Base-by-base conservation (phyloP, 2,329 filamentous ascomycete species). In the Boeremia lycopersici region DNA sequence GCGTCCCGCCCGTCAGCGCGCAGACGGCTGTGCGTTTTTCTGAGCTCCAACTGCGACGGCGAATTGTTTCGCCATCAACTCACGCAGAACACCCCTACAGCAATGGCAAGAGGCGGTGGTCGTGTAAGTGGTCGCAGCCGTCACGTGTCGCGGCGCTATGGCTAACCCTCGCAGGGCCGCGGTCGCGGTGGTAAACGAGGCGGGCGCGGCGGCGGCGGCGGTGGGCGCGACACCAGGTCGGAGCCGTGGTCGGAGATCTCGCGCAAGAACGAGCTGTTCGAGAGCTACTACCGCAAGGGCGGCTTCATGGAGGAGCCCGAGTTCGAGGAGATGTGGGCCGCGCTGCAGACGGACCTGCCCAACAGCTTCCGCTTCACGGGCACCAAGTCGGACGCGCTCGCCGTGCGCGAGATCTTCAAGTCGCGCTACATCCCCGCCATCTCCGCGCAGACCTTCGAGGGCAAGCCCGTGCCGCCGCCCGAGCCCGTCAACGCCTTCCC, bases 351-450 rank as follows among this genome's bases (percentile, higher is more conserved):
- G 61, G 93, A 98, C 72, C 81, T 99, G 45, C 95, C 95, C 51
- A 98, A 97, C 79, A 97, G 93, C 77, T 99, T 98, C 81, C 87
- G 95, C 58, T 99, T 99, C 78, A 96, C 92, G 56, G 95, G 95
- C 33, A 97, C 92, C 41, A 96, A 93, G 82, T 90, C 91, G 59
- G 93, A 99, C 78, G 95, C 95, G n/a, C 82, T 96, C 56, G 86
- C 90, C 52, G 95, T 98, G 53, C 91, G 95, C 79, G 86, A 93
- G 69, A 89, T 93, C 53, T 85, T 99, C 54, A 89, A 93, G 76
- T 86, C 90, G 52, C 85, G 89, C 75, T 96, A 97, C 74, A 91
- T 97, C 61, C 95, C 95, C 46, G 85, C 96, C 68, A 96, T 99
- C 64, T 88, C 86, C 46, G 87, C 88, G 55, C 95, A 96, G 72